Evolutionary conservation across 2,329 filamentous ascomycete species (phyloP).

Genomic region (Phialemoniopsis sp.): DNA sequence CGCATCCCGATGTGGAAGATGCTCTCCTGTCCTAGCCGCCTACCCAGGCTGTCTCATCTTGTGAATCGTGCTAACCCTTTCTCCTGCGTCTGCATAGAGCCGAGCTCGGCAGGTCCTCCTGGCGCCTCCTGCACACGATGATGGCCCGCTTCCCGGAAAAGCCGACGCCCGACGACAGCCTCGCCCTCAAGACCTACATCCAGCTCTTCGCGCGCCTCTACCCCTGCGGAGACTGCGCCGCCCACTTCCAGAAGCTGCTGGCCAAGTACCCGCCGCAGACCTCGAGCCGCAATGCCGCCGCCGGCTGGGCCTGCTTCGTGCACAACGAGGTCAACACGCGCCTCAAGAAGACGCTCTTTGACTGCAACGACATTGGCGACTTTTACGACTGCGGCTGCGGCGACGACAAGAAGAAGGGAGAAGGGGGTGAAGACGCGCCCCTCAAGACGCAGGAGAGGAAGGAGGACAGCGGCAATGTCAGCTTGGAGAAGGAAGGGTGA

Average conservation of each 20-base stretch:
- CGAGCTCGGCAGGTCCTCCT: conserved; percentile 64
- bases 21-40: too few species aligned
- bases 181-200: conserved; percentile 61
- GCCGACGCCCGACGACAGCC: conserved; percentile 57
- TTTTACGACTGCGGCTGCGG: conserved; percentile 71
- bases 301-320: conserved; percentile 64
- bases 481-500: conserved; percentile 15
- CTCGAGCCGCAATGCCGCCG: conserved; percentile 57
- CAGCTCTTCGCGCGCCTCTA: conserved; percentile 65
- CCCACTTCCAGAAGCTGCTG: conserved; percentile 61
- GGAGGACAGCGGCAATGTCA: conserved; percentile 1
- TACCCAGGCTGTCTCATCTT: neutral
- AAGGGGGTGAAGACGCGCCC: conserved; percentile 21
- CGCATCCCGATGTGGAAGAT: neutral
- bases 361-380: conserved; percentile 65
- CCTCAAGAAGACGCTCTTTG: conserved; percentile 57
- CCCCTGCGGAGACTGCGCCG: conserved; percentile 66
- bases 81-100: conserved; percentile 31
- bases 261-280: conserved; percentile 62
- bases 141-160: conserved; percentile 66
- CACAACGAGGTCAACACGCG: conserved; percentile 66
- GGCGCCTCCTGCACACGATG: conserved; percentile 69
- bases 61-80: conserved; percentile 7
- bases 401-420: conserved; percentile 52
- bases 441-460: conserved; percentile 17